Conservation (phyloP, 78 protist genomes). For the Dictyostelium brefeldianum region DNA sequence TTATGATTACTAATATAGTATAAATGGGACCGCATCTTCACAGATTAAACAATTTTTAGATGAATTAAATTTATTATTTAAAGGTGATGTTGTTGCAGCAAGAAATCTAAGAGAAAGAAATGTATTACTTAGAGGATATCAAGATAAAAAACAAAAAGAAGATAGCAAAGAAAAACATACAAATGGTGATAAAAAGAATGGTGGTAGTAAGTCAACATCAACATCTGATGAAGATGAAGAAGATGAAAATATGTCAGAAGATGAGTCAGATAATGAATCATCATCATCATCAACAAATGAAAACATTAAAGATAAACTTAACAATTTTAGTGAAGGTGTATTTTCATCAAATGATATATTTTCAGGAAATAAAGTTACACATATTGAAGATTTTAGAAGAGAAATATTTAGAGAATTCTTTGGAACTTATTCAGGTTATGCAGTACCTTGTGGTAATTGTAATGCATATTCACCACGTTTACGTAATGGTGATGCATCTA, state of each 20-base stretch:
- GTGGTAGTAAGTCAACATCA: too few relatives aligned
- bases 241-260: constrained; percentile 11
- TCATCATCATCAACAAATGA: background rate
- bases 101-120: constrained; percentile 47
- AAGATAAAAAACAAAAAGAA: background rate
- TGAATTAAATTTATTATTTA: constrained; percentile 51
- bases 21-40: too few relatives aligned
- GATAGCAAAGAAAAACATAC: background rate
- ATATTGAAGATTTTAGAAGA: constrained; percentile 48
- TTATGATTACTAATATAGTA: too few relatives aligned
- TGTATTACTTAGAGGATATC: constrained; percentile 11
- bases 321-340: background rate
- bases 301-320: background rate
- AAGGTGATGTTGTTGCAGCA: constrained; percentile 64
- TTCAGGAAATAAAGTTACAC: constrained; percentile 26
- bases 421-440: background rate
- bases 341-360: background rate
- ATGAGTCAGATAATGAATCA: constrained; percentile 12
- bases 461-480: constrained; percentile 53
- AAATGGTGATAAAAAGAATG: background rate
- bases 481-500: constrained; percentile 61
- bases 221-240: constrained; percentile 8
- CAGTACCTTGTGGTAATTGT: constrained; percentile 37
- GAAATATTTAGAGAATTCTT: constrained; percentile 49
- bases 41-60: constrained; percentile 40